Evolutionary conservation across 768 basidiomycete genomes (phyloP).

Genomic region (Lyophyllum semitale): DNA sequence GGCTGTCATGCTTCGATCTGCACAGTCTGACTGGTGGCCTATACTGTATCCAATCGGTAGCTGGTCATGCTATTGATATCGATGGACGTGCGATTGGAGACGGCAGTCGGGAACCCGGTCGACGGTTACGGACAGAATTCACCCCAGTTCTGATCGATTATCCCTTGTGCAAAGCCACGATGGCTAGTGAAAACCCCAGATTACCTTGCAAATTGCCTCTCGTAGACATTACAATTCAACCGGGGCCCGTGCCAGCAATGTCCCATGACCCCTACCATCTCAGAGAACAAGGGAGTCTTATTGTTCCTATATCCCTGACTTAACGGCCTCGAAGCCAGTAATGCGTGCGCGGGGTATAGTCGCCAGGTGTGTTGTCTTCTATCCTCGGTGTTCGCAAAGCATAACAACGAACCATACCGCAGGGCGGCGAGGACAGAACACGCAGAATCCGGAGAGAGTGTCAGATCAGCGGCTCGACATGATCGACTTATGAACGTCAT

Average conservation of each 20-base stretch:
- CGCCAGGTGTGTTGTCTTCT: not conserved
- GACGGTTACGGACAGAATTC: slow-evolving; percentile 1
- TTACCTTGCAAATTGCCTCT: not conserved
- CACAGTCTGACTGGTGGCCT: not conserved
- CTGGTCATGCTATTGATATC: slow-evolving; percentile 18
- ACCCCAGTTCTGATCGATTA: slow-evolving; percentile 12
- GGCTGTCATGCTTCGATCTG: slow-evolving; percentile 25
- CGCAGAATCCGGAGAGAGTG: slow-evolving; percentile 1
- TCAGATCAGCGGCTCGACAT: slow-evolving; percentile 5
- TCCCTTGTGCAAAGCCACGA: not conserved
- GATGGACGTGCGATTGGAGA: slow-evolving; percentile 13
- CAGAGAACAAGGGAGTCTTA: not conserved
- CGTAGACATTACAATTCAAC: not conserved
- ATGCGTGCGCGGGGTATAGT: not conserved
- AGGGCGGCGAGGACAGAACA: not conserved
- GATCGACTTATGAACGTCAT: slow-evolving; percentile 7
- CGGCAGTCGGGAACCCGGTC: slow-evolving; percentile 7
- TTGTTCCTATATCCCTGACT: not conserved
- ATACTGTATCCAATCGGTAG: slow-evolving; percentile 13
- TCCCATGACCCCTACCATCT: slow-evolving; percentile 8
- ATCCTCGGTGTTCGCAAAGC: not conserved
- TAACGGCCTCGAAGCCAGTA: not conserved
- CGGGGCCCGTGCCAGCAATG: not conserved
- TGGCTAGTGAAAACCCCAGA: not conserved
- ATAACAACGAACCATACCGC: not conserved